Evolutionary conservation across 305 asterid genomes (phyloP), one percentile per base, ranked within the genome.

Genomic region (Solanum hybrid): DNA sequence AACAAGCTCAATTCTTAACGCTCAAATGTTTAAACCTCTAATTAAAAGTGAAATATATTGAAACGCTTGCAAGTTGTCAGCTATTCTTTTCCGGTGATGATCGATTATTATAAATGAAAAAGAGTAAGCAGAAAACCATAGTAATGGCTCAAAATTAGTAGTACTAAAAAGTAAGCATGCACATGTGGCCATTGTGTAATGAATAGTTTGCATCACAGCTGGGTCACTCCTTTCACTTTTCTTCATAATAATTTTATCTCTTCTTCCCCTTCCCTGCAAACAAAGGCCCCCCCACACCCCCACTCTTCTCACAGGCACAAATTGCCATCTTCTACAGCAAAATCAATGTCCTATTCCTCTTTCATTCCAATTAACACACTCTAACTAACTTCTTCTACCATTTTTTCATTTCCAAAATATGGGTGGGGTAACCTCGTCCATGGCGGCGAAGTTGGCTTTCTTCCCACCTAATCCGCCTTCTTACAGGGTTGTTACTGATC

Each of bases 381-480:
- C 7, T 56, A 51, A 7, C 40, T 86, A 24, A 3, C 34, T 72
- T 17, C 36, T 10, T 56, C n/a, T 56, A 31, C 40, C 60, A 56
- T 6, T 56, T 56, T 85, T 85, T 36, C 56, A 85, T 60, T 51
- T 66, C 31, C 75, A 88, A 24, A 56, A 40, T 79, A 95, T 96
- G 99, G 99, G 99, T 87, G 99, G 99, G 89, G 96, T 97, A 95
- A 96, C 98, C 92, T 97, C 99, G 86, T 96, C 98, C 80, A 95
- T 97, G 99, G 99, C 99, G 72, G 99, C 99, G 87, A 97, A 95
- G 93, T 92, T 97, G 89, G 99, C 99, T 34, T 97, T 96, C 89
- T 97, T 97, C 90, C 99, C 99, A 13, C 99, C 99, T 31, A 93
- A 91, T 89, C 99, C 99, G 56, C 97, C 99, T 13, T 94, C 95